phyloP scores from a whole-genome alignment of 352 stramenopile species.

The Phytophthora hibernalis region DNA sequence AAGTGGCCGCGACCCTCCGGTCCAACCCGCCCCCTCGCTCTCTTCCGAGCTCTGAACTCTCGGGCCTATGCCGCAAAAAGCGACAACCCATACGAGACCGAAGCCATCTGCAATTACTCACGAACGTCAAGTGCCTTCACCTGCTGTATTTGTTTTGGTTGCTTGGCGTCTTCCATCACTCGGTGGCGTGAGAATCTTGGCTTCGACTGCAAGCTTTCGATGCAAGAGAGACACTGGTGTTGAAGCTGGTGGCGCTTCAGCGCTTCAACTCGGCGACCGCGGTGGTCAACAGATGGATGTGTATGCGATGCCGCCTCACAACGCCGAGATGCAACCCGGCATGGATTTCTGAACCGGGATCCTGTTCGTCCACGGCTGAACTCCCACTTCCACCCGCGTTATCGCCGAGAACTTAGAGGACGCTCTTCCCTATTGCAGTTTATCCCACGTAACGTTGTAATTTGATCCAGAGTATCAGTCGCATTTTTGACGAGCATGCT shows the following conservation, averaged over 20 bases:
- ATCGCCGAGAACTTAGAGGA: no score
- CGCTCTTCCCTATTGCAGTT: not conserved
- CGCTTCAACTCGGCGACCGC: not conserved
- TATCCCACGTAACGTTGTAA: no score
- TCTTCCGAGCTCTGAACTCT: conserved; percentile 30
- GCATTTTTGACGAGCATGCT: no score
- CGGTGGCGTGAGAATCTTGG: no score
- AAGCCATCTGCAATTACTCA: no score
- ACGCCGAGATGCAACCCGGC: not conserved
- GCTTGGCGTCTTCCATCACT: no score
- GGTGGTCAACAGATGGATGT: conserved; percentile 31
- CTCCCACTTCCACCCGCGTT: not conserved
- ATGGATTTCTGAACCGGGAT: not conserved
- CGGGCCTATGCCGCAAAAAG: conserved; percentile 28
- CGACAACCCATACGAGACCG: no score
- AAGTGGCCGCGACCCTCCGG: conserved; percentile 27
- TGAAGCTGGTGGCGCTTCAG: not conserved
- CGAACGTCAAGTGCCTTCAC: no score
- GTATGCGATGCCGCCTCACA: conserved; percentile 28
- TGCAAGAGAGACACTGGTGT: not conserved
- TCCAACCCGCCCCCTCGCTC: conserved; percentile 10
- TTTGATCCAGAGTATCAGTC: no score
- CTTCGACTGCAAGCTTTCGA: no score
- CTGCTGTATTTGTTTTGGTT: no score
- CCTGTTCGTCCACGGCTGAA: not conserved